These are phyloP conservation scores for Gremmenia infestans DNA, from an alignment of 2,329 filamentous ascomycete species.

Conservation along the genomic window DNA sequence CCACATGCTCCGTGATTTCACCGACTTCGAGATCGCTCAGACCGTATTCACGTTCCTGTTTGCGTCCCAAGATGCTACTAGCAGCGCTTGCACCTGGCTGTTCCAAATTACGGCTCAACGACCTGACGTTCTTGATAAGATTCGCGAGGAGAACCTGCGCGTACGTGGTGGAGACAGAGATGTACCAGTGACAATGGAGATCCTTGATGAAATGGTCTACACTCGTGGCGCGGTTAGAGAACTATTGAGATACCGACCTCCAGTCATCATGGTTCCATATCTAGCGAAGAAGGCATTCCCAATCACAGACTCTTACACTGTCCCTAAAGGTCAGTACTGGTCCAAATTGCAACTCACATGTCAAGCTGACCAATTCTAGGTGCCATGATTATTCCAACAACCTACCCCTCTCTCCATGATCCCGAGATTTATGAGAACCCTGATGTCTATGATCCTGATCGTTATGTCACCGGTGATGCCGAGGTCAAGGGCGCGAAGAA, in stretches of 20 bases:
- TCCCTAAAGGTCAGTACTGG: slow-evolving; percentile 65
- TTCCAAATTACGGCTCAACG: slow-evolving; percentile 93
- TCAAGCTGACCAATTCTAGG: slow-evolving; percentile 39
- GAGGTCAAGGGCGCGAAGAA: slow-evolving; percentile 81
- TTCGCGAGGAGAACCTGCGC: slow-evolving; percentile 84
- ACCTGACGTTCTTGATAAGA: slow-evolving; percentile 83
- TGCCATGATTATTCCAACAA: slow-evolving; percentile 90
- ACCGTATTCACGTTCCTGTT: slow-evolving; percentile 96
- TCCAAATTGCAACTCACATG: background rate
- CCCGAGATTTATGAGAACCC: slow-evolving; percentile 88
- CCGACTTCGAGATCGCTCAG: slow-evolving; percentile 85
- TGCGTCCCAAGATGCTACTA: slow-evolving; percentile 94
- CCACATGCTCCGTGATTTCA: slow-evolving; percentile 79
- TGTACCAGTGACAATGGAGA: slow-evolving; percentile 69
- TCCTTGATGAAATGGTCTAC: slow-evolving; percentile 83
- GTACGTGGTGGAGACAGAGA: slow-evolving; percentile 70
- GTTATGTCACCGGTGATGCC: slow-evolving; percentile 86
- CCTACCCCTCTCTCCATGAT: slow-evolving; percentile 86
- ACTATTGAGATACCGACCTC: slow-evolving; percentile 87
- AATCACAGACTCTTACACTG: slow-evolving; percentile 81
- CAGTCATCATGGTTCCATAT: slow-evolving; percentile 96
- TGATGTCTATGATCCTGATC: slow-evolving; percentile 82
- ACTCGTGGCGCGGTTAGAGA: slow-evolving; percentile 90
- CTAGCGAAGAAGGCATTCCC: slow-evolving; percentile 93
- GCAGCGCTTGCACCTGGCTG: slow-evolving; percentile 87